Conservation (phyloP, 768 basidiomycete species). For the Naganishia friedmannii region DNA sequence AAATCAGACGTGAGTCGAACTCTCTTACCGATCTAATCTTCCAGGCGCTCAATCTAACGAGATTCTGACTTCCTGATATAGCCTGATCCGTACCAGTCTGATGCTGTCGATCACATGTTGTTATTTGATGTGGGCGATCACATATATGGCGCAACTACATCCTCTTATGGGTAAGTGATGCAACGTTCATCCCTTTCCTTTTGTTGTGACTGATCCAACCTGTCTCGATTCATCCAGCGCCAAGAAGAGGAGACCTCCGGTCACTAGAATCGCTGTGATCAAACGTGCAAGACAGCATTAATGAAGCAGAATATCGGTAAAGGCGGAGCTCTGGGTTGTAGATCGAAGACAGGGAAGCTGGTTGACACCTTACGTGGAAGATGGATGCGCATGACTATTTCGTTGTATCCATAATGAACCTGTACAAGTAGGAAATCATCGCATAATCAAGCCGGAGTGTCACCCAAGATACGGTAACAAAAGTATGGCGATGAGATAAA, state of each 20-base stretch:
- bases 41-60: background rate
- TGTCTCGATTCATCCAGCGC: background rate
- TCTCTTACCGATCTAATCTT: background rate
- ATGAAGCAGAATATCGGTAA: background rate
- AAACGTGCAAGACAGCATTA: no score
- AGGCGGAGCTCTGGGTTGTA: background rate
- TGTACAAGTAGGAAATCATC: background rate
- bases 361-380: background rate
- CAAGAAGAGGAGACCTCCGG: constrained; percentile 23
- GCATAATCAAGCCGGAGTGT: background rate
- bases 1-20: constrained; percentile 72
- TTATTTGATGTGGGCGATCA: constrained; percentile 95
- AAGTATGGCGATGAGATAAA: background rate
- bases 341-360: background rate
- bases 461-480: background rate
- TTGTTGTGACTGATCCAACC: background rate
- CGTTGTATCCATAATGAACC: constrained; percentile 16
- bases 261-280: constrained; percentile 19
- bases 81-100: constrained; percentile 75
- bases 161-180: constrained; percentile 73
- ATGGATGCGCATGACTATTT: no score
- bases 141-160: constrained; percentile 91
- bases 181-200: background rate
- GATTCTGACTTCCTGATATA: constrained; percentile 49
- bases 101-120: constrained; percentile 75